Percentiles rank a stretch among this genome's conserved stretches.
Evolutionary conservation across 495 filamentous ascomycete genomes (phyloP).

Genomic region (Mytilinidion resinicola): DNA sequence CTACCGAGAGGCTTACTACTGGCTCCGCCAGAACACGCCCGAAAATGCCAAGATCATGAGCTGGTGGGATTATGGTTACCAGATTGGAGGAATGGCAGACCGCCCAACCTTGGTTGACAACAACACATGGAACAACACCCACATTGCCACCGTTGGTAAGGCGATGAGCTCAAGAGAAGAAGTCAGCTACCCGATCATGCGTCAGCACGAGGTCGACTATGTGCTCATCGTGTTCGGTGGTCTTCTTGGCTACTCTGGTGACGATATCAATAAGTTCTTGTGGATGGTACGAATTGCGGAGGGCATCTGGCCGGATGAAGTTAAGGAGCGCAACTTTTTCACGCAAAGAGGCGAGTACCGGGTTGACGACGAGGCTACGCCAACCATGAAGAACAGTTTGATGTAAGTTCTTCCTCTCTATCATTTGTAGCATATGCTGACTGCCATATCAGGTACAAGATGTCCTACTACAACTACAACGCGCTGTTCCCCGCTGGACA

Average conservation of each 20-base stretch:
- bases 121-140: slow-evolving; percentile 99
- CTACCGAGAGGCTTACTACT: slow-evolving; percentile 99
- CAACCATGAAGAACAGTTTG: slow-evolving; percentile 97
- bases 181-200: slow-evolving; percentile 96
- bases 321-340: slow-evolving; percentile 96
- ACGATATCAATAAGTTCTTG: slow-evolving; percentile 99
- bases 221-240: slow-evolving; percentile 96
- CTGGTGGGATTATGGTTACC: slow-evolving; percentile 99
- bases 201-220: slow-evolving; percentile 98
- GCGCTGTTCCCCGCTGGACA: slow-evolving; percentile 86
- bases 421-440: slow-evolving; percentile 35
- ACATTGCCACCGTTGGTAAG: slow-evolving; percentile 98
- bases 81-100: slow-evolving; percentile 99
- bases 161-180: slow-evolving; percentile 98
- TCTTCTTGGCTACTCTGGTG: slow-evolving; percentile 94
- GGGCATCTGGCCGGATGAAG: slow-evolving; percentile 98
- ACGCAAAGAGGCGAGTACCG: slow-evolving; percentile 92
- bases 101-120: slow-evolving; percentile 97
- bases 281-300: slow-evolving; percentile 99
- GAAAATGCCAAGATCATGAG: slow-evolving; percentile 98
- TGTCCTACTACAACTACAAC: slow-evolving; percentile 99
- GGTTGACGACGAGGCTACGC: slow-evolving; percentile 89
- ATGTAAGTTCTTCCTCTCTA: slow-evolving; percentile 58
- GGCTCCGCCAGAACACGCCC: slow-evolving; percentile 94
- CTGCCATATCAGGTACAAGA: slow-evolving; percentile 77